These are phyloP conservation scores for Lathyrus tuberosus DNA, from an alignment of 306 rosid genomes.

Conservation along the genomic window DNA sequence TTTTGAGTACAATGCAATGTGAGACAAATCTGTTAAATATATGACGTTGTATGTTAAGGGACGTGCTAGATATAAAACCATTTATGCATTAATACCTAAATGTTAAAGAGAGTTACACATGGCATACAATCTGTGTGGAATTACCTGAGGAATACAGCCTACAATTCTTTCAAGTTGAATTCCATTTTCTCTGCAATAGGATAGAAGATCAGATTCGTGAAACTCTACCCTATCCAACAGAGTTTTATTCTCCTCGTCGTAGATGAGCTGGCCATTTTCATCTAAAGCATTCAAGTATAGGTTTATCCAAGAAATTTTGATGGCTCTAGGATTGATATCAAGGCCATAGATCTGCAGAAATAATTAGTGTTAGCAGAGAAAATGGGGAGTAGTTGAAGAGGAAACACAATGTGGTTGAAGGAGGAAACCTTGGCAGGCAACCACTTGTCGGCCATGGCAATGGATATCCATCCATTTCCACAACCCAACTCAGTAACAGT, in stretches of 20 bases:
- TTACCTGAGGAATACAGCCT: conserved; percentile 99
- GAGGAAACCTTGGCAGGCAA: conserved; percentile 74
- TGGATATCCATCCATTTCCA: conserved; percentile 99
- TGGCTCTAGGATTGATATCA: conserved; percentile 94
- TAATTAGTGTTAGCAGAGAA: background rate
- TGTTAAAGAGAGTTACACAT: too few species aligned
- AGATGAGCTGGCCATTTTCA: conserved; percentile 73
- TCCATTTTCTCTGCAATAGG: conserved; percentile 72
- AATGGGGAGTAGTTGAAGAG: background rate
- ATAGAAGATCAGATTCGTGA: conserved; percentile 89
- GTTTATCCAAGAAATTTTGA: conserved; percentile 88
- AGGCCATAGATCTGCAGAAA: conserved; percentile 84
- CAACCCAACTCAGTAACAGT: conserved; percentile 89
- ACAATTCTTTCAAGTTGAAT: conserved; percentile 92
- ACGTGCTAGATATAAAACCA: too few species aligned
- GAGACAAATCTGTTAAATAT: too few species aligned
- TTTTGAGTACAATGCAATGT: too few species aligned
- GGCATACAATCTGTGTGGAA: conserved; percentile 34
- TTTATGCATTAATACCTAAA: background rate
- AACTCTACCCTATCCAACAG: conserved; percentile 94
- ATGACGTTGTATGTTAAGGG: too few species aligned
- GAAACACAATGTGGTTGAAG: background rate
- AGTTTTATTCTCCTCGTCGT: conserved; percentile 76
- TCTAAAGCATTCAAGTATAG: conserved; percentile 89
- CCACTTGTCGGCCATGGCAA: conserved; percentile 97